Evolutionary conservation across 768 basidiomycete species (phyloP), one percentile per base, ranked within the genome.

Genomic region (Candolleomyces aberdarensis): DNA sequence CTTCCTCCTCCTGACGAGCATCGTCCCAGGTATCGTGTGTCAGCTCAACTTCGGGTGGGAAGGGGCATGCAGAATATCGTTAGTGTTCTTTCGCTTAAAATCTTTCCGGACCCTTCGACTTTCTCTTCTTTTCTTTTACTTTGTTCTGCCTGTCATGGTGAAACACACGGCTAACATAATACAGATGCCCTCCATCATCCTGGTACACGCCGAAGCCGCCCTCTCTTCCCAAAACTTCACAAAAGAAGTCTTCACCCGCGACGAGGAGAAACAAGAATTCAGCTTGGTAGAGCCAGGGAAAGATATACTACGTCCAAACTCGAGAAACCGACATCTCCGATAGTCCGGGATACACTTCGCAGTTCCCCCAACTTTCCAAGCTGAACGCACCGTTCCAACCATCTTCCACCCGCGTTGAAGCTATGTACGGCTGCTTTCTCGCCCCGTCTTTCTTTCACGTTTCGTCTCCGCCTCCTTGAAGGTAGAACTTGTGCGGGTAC

Each of bases 11-110:
- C 59, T 74, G 67, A 72, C 76, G n/a, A 81, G 77, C 52, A 71
- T 78, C 47, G 67, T 77, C 31, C 73, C 86, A 13, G 83, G 80
- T 8, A 64, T 79, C 57, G 68, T 83, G 26, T 86, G 83, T 65
- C 74, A 80, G 63, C 62, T 76, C 17, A 81, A 84, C 64, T 87
- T 86, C 64, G 80, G 74, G 53, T 64, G 80, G 74, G 53, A 77
- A 80, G 61, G 86, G 86, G 0, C 75, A 86, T 13, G 76, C 77
- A 1, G 74, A 86, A 58, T 87, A 85, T 65, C 69, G 85, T 87
- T 64, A 62, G 84, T 75, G 19, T 17, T 48, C 31, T 26, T 15
- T 51, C 3, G 4, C 15, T 29, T 20, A 5, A n/a, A 22, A 22
- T 26, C 2, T 31, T 26, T 51, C 29, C 26, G 26, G 1, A 26